Evolutionary conservation across 805 yeast genomes (phyloP), one percentile per base, ranked within the genome.

Genomic region (Saccharomyces cerevisiae): DNA sequence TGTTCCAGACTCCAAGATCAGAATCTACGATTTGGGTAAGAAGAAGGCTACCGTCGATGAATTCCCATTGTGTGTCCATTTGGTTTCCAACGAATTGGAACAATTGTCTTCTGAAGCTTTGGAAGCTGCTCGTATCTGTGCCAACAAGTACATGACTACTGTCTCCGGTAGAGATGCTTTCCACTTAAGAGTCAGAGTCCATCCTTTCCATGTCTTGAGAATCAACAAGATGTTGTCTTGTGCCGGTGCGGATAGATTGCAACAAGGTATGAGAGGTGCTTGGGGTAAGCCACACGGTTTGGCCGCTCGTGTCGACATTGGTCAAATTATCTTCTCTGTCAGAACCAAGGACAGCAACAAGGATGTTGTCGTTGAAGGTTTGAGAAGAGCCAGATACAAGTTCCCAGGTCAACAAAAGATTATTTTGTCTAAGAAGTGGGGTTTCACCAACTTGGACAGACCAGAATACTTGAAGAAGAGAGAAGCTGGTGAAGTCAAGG

Each of bases 261-360:
- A 94, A 84, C 98, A 94, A 83, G 99, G 99, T 91, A 94, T 94
- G 99, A 92, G 99, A 89, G 96, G 96, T 85, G 99, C 99, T 76
- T 94, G 98, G 98, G 99, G 99, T 90, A 94, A 94, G 84, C 99
- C 99, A 73, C 97, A 91, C 73, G 99, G 99, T 84, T 83, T 90
- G 74, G 99, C 98, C 72, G 99, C 99, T 73, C 90, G 99, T 80
- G 98, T 94, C 77, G 81, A 81, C 81, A 94, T 94, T 79, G 99
- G 99, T 75, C 99, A 94, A 83, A 85, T 94, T 77, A 84, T 94
- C 76, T 84, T 94, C 82, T 92, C 98, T 67, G 89, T 89, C 77
- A 92, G 99, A 84, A 88, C 97, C 79, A 92, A 87, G 85, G 99
- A 94, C 80, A 79, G 84, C 73, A 91, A 90, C 96, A 90, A 92